Percentiles rank a stretch among this genome's conserved stretches.
phyloP scores from a whole-genome alignment of 495 filamentous ascomycete genomes.

The Penicillium coffeae region DNA sequence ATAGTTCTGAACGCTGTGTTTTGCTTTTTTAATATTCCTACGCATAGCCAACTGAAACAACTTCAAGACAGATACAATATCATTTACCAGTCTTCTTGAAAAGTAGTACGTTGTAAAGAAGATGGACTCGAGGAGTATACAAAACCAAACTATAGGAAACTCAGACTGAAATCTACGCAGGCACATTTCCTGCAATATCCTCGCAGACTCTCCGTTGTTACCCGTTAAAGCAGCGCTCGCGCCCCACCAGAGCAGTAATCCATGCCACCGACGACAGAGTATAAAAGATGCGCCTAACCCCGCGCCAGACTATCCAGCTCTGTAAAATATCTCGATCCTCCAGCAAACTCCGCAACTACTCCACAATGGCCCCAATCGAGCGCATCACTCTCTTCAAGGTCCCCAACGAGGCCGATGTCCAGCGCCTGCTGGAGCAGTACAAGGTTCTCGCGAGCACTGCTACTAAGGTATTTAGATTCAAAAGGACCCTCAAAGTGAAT shows the following conservation, averaged over 20 bases:
- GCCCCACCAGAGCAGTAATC: not conserved
- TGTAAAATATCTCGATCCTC: not conserved
- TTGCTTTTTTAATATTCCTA: no score
- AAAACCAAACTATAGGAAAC: not conserved
- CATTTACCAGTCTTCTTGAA: no score
- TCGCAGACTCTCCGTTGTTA: not conserved
- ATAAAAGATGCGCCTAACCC: not conserved
- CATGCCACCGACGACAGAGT: not conserved
- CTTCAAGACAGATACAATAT: no score
- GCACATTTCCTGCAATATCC: no score
- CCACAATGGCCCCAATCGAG: conserved; percentile 44
- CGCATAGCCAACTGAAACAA: no score
- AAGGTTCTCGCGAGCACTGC: conserved; percentile 48
- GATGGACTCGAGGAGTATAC: no score
- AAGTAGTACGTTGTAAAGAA: no score
- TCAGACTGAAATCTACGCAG: not conserved
- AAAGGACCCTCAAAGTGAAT: no score
- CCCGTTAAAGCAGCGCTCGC: not conserved
- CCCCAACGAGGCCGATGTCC: conserved; percentile 42
- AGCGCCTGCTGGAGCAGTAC: conserved; percentile 46
- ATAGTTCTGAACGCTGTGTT: not conserved
- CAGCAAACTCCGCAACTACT: not conserved
- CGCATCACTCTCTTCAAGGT: conserved; percentile 61
- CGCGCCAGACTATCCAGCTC: not conserved
- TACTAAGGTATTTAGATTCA: conserved; percentile 39